Base-by-base conservation (phyloP, 139 green algal genomes). In the Pedinophyceae sp. region DNA sequence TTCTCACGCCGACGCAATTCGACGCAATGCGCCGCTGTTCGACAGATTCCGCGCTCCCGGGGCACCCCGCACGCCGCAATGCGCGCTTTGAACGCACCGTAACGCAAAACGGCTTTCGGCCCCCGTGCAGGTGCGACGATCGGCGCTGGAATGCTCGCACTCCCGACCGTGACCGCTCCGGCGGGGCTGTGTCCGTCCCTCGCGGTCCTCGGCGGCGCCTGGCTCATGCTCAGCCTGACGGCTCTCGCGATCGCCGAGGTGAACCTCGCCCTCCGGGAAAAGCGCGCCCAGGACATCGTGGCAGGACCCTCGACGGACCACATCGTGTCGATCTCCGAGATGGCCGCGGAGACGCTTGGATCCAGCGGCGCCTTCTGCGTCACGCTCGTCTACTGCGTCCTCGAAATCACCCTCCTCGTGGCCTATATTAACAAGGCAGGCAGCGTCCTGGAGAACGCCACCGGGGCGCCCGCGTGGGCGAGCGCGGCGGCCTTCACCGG, bases 191-290 rank as follows among this genome's bases (percentile, higher is more conserved):
- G 60, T 16, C 77, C 78, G 2, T 70, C 64, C 19, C 28, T 61
- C 0, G 20, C 45, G 2, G 56, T 56, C 3, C 50, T 86, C 1
- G 3, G 60, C 0, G 56, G 47, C 27, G 60, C 54, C 22, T 86
- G 77, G 77, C 62, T 25, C 3, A 59, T 86, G 43, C 65, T 87
- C 26, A 57, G 60, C 0, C 18, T 60, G 2, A 58, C 83, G 49
- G 75, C 78, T 0, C 53, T 88, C n/a, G 54, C 84, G 4, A 59
- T 88, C 1, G 79, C 76, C 0, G 79, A 88, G 53, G 77, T 88
- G 4, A 86, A 84, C 55, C 41, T 87, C 22, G 27, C 23, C 27
- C 13, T 50, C 22, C 38, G 52, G 15, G 49, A 52, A 18, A 61
- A 64, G 43, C 34, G 34, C n/a, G 27, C 16, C 57, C 27, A 7